Evolutionary conservation across 2,329 filamentous ascomycete genomes (phyloP).

Genomic region (Pseudocercospora pini-densiflorae): DNA sequence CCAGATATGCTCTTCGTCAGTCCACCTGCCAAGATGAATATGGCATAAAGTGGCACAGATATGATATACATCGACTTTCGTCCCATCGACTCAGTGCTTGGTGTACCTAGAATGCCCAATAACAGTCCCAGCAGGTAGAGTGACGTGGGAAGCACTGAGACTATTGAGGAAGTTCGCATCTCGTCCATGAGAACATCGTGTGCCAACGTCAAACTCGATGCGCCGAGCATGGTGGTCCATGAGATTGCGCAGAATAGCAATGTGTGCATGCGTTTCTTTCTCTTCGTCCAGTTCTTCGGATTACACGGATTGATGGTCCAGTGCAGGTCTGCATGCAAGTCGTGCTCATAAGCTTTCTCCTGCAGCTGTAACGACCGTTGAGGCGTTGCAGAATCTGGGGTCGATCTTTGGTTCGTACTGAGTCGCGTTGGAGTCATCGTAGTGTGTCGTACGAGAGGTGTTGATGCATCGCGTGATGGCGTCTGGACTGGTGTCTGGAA

Average conservation of each 20-base stretch:
- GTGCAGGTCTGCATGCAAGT: conserved; percentile 21
- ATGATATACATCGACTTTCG: conserved; percentile 71
- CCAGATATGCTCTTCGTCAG: conserved; percentile 68
- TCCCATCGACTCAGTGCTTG: conserved; percentile 71
- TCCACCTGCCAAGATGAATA: conserved; percentile 50
- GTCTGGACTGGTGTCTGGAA: not conserved
- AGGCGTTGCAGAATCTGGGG: not conserved
- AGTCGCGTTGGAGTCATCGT: not conserved
- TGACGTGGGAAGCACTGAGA: conserved; percentile 61
- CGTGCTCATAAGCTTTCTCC: conserved; percentile 9
- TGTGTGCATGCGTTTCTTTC: conserved; percentile 40
- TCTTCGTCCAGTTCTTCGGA: conserved; percentile 45
- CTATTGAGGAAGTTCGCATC: conserved; percentile 58
- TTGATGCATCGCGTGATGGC: not conserved
- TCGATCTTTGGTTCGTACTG: not conserved
- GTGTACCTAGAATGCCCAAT: conserved; percentile 71
- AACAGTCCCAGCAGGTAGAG: conserved; percentile 66
- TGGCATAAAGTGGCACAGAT: conserved; percentile 67
- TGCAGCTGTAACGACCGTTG: not conserved
- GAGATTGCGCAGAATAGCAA: conserved; percentile 41
- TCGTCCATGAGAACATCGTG: conserved; percentile 34
- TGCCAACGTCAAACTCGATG: conserved; percentile 24
- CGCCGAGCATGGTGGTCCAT: conserved; percentile 39
- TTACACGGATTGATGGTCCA: conserved; percentile 33
- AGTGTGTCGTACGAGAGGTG: not conserved